These are phyloP conservation scores for Colletotrichum godetiae DNA, from an alignment of 2,329 filamentous ascomycete genomes.

Conservation along the genomic window DNA sequence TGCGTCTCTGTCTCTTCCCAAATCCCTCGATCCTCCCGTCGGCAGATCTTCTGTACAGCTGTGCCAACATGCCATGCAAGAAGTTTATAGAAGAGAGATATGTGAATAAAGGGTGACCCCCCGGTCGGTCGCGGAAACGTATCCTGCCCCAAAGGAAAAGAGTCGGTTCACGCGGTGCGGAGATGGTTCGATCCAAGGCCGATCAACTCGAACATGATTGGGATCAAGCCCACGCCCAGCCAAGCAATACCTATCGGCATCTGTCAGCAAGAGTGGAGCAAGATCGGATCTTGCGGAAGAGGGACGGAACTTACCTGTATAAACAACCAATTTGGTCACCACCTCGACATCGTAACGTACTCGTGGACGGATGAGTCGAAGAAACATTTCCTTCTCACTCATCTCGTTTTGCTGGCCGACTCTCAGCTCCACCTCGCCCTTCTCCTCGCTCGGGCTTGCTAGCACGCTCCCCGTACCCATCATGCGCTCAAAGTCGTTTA, in stretches of 20 bases:
- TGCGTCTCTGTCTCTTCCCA: constrained; percentile 3
- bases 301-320: constrained; percentile 73
- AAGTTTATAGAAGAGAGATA: constrained; percentile 1
- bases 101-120: not conserved
- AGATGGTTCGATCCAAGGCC: constrained; percentile 60
- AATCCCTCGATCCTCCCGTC: not conserved
- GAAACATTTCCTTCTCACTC: constrained; percentile 85
- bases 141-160: not conserved
- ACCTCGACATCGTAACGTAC: constrained; percentile 99
- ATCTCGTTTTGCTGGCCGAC: constrained; percentile 61
- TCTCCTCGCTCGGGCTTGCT: constrained; percentile 45
- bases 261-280: constrained; percentile 25
- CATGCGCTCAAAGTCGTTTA: constrained; percentile 77
- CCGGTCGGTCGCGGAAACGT: not conserved
- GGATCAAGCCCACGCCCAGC: constrained; percentile 81
- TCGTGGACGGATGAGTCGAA: constrained; percentile 83
- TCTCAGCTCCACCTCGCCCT: constrained; percentile 47
- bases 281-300: constrained; percentile 26
- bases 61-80: constrained; percentile 26
- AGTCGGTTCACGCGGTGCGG: constrained; percentile 27
- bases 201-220: constrained; percentile 75
- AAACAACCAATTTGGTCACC: constrained; percentile 95
- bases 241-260: constrained; percentile 77
- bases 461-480: constrained; percentile 74
- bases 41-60: not conserved